Base-by-base conservation (phyloP, 306 rosid species). In the Glycine latifolia region DNA sequence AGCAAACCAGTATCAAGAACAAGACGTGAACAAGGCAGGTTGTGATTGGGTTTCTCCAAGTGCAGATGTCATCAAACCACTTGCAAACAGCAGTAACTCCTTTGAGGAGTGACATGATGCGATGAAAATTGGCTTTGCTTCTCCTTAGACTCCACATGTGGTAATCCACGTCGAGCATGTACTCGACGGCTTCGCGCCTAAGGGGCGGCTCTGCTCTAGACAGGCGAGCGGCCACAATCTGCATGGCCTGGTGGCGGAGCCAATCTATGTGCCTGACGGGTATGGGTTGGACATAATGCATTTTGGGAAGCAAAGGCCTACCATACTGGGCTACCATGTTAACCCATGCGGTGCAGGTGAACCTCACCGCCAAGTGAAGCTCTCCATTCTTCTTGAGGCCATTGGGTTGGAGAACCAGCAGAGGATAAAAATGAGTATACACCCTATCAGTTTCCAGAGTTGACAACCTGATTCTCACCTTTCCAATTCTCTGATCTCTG, bases 351-450 rank as follows among this genome's bases (percentile, higher is more conserved):
- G 88, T 93, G 87, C 97, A 92, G 71, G 95, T 96, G 83, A 92
- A 96, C 82, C 97, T 89, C 79, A 96, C 62, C 20, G 98, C 99
- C 79, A 96, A 74, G 2, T 93, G 98, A 84, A 96, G 99, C 76
- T 96, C 99, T 6, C 99, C 99, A 49, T 96, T 85, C 81, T 93
- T 96, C 84, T 89, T 96, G 81, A 96, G 50, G 46, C 97, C 99
- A 73, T 82, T 67, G 10, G 81, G 86, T 26, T 84, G 83, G 65
- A 96, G 96, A 85, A 92, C 94, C 83, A 96, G 76, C 31, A 96
- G 76, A 5, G 99, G 98, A 71, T 96, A 96, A 73, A 70, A 96
- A 78, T 96, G 98, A 43, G 97, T 92, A 76, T 93, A 96, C 1
- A 96, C 86, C 59, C 91, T 87, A 66, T 96, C 79, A 31, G 91